A percentile compares a stretch with the other conserved stretches of the same genome.
These are phyloP conservation scores for Fusarium nematophilum DNA, from an alignment of 2,329 filamentous ascomycete species.

Conservation along the genomic window DNA sequence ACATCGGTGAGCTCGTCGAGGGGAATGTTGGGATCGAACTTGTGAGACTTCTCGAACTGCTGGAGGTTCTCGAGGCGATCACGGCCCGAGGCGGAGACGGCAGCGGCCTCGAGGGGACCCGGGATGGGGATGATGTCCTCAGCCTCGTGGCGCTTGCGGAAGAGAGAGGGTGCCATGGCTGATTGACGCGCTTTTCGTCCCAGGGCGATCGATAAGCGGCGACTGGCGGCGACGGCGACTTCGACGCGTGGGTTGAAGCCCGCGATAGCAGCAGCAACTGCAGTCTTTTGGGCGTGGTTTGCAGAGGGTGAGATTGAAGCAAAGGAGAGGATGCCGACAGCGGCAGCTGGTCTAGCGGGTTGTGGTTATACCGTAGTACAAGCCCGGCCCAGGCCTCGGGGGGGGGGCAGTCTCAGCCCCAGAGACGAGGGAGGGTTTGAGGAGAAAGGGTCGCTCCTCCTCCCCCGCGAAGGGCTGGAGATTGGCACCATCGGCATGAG, in stretches of 20 bases:
- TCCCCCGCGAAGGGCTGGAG: slow-evolving; percentile 31
- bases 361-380: slow-evolving; percentile 28
- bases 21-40: slow-evolving; percentile 74
- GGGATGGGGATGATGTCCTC: slow-evolving; percentile 58
- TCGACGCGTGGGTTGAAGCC: slow-evolving; percentile 36
- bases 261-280: slow-evolving; percentile 32
- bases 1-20: slow-evolving; percentile 71
- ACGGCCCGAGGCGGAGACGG: slow-evolving; percentile 53
- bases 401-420: slow-evolving; percentile 31
- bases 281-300: slow-evolving; percentile 29
- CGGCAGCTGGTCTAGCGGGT: slow-evolving; percentile 32
- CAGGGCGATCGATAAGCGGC: slow-evolving; percentile 11
- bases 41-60: slow-evolving; percentile 69
- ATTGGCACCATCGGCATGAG: slow-evolving; percentile 18
- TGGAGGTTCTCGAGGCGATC: slow-evolving; percentile 61
- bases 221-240: slow-evolving; percentile 23
- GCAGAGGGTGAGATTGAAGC: slow-evolving; percentile 28
- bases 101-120: slow-evolving; percentile 53
- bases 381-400: slow-evolving; percentile 20
- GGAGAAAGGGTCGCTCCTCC: slow-evolving; percentile 27
- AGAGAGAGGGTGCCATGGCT: slow-evolving; percentile 52
- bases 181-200: slow-evolving; percentile 16
- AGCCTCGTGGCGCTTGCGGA: slow-evolving; percentile 59
- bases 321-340: slow-evolving; percentile 31
- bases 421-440: slow-evolving; percentile 27